phyloP scores from a whole-genome alignment of 1,284 basidiomycete genomes.

The Apiotrichum sp. region DNA sequence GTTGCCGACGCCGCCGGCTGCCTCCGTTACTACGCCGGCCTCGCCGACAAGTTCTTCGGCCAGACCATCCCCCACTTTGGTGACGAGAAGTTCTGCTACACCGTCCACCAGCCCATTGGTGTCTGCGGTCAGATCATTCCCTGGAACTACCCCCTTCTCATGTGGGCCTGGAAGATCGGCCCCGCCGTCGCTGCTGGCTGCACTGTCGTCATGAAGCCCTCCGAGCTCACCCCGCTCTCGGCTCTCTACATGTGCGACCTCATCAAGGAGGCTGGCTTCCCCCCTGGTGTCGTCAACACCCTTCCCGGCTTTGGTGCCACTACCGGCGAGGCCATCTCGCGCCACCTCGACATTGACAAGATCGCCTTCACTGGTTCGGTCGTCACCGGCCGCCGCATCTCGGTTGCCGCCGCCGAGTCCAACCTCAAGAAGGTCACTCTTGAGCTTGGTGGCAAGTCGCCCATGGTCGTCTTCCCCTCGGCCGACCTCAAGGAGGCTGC shows the following conservation, averaged over 20 bases:
- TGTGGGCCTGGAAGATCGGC: slow-evolving; percentile 89
- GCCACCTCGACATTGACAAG: slow-evolving; percentile 76
- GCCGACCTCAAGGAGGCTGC: slow-evolving; percentile 70
- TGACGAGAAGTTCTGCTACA: slow-evolving; percentile 70
- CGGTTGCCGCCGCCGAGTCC: slow-evolving; percentile 71
- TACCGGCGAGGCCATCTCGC: slow-evolving; percentile 75
- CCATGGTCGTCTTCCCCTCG: slow-evolving; percentile 49
- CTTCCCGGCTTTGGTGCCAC: slow-evolving; percentile 72
- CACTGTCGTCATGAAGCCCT: slow-evolving; percentile 57
- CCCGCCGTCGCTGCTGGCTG: slow-evolving; percentile 70
- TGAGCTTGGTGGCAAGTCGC: slow-evolving; percentile 54
- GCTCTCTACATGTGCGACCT: slow-evolving; percentile 58
- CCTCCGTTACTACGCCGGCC: slow-evolving; percentile 68
- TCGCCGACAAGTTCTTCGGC: slow-evolving; percentile 61
- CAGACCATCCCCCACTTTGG: slow-evolving; percentile 39
- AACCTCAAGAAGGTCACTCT: slow-evolving; percentile 69
- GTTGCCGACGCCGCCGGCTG: slow-evolving; percentile 74
- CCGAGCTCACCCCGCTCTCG: slow-evolving; percentile 83
- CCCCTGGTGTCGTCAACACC: slow-evolving; percentile 87
- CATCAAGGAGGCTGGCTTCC: slow-evolving; percentile 58
- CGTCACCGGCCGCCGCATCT: slow-evolving; percentile 74
- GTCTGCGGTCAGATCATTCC: slow-evolving; percentile 88
- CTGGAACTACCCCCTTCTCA: slow-evolving; percentile 87
- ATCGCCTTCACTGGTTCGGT: slow-evolving; percentile 57
- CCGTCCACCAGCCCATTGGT: slow-evolving; percentile 86